A percentile compares a stretch with the other conserved stretches of the same genome.
These are phyloP conservation scores for Hericium coralloides DNA, from an alignment of 768 basidiomycete genomes.

Conservation along the genomic window DNA sequence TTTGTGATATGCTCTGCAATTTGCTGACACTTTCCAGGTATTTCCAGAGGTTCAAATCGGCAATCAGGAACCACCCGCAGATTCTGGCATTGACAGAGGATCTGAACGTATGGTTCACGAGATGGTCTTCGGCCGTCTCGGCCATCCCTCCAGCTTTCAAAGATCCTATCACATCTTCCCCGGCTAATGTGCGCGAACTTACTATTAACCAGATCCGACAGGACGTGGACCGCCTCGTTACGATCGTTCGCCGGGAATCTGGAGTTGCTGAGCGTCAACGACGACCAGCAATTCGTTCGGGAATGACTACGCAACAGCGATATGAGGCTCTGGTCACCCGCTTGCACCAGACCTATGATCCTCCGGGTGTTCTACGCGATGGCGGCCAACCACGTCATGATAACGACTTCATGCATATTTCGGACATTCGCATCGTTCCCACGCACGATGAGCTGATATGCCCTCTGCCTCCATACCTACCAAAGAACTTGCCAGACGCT, in stretches of 20 bases:
- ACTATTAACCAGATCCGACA: conserved; percentile 27
- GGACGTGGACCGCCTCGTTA: conserved; percentile 22
- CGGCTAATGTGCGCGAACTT: conserved; percentile 26
- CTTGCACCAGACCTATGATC: conserved; percentile 36
- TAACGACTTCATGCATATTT: conserved; percentile 52
- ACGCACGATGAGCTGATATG: conserved; percentile 58
- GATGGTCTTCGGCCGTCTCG: conserved; percentile 37
- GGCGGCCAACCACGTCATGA: conserved; percentile 52
- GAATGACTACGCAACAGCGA: conserved; percentile 10
- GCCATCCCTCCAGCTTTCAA: conserved; percentile 33
- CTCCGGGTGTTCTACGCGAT: conserved; percentile 41
- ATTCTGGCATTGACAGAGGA: conserved; percentile 32
- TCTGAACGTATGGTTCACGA: conserved; percentile 35
- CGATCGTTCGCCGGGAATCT: conserved; percentile 46
- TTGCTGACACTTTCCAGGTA: conserved; percentile 26
- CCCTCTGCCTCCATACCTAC: conserved; percentile 43
- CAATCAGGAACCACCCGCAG: conserved; percentile 35
- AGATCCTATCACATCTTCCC: conserved; percentile 29
- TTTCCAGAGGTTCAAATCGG: conserved; percentile 50
- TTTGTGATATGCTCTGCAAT: background rate
- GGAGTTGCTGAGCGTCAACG: conserved; percentile 21
- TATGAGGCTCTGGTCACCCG: conserved; percentile 31
- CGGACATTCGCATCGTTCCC: conserved; percentile 57
- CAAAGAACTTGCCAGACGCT: conserved; percentile 47
- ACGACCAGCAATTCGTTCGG: background rate